These are phyloP conservation scores for Wickerhamiella lipophila DNA, from an alignment of 805 yeast species.

Conservation along the genomic window DNA sequence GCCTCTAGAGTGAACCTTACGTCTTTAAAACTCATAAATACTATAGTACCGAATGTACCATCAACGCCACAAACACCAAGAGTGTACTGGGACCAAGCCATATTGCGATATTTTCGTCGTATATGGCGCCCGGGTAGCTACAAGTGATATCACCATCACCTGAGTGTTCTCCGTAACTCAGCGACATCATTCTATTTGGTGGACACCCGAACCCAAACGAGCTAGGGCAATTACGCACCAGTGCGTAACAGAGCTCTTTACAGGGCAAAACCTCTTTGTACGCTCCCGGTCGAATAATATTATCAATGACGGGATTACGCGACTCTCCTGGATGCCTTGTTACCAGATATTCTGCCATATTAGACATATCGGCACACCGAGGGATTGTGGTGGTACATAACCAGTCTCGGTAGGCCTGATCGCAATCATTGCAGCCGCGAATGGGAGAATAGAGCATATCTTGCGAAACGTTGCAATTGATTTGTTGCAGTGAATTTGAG, in stretches of 20 bases:
- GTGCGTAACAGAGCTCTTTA: constrained; percentile 59
- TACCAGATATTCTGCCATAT: constrained; percentile 26
- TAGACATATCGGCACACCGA: constrained; percentile 48
- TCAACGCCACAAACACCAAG: neutral
- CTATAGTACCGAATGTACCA: neutral
- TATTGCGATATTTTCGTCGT: constrained; percentile 13
- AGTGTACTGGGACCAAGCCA: neutral
- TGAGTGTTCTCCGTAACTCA: constrained; percentile 24
- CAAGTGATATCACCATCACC: constrained; percentile 28
- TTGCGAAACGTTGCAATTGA: constrained; percentile 54
- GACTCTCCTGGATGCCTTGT: constrained; percentile 40
- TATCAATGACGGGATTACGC: constrained; percentile 48
- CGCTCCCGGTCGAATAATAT: constrained; percentile 40
- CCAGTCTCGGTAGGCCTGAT: constrained; percentile 66
- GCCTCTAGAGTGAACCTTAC: too few relatives aligned
- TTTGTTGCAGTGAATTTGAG: constrained; percentile 58
- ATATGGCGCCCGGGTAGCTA: constrained; percentile 30
- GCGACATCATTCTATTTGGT: constrained; percentile 13
- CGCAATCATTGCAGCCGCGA: constrained; percentile 60
- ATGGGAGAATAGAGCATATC: constrained; percentile 66
- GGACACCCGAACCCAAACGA: constrained; percentile 72
- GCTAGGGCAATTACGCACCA: constrained; percentile 76
- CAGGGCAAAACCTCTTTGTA: constrained; percentile 85
- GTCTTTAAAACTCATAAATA: too few relatives aligned
- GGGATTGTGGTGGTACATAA: constrained; percentile 82